Base-by-base conservation (phyloP, 169 alveolate species). In the Cryptosporidium bovis region DNA sequence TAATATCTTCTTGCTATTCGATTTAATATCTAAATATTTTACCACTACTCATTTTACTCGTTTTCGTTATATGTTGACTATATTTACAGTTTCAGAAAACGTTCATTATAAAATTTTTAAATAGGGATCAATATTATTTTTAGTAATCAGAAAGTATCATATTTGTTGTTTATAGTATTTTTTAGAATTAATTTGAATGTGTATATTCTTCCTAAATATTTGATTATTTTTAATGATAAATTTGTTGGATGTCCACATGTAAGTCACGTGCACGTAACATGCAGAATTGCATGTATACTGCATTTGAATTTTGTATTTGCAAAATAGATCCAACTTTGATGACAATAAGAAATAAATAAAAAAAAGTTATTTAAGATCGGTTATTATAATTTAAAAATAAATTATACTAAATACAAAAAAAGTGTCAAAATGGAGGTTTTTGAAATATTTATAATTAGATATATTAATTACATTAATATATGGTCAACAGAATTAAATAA, bases 401-500 rank as follows among this genome's bases (percentile, higher is more conserved):
- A 3, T 6, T 55, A 20, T 55, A 20, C 3, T 55, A 7, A 1
- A 0, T 34, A 20, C 15, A 20, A 20, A 13, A 55, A 27, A 33
- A 3, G 44, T 0, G 33, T 4, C 6, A 62, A 62, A 27, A 60
- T 62, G 77, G 65, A 77, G 51, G 51, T 77, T n/a, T 77, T 77
- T 77, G 71, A 77, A 29, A 40, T 77, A 40, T 77, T 77, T 62
- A 60, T 77, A 16, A 77, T 58, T 60, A 56, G 87, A 20, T 77
- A 77, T 62, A 62, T 77, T 24, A 77, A 77, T 46, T 77, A 77
- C 40, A 40, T 60, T 24, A 77, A 77, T 77, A 77, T 77, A 10
- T 77, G 87, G 87, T 77, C 87, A 40, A 36, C 56, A 15, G 77
- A 77, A 44, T 36, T 77, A 44, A 77, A 46, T 18, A 77, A 18